Percentiles rank a stretch among this genome's conserved stretches.
Conservation (phyloP, 2,329 filamentous ascomycete species). For the Plectosphaerella plurivora region DNA sequence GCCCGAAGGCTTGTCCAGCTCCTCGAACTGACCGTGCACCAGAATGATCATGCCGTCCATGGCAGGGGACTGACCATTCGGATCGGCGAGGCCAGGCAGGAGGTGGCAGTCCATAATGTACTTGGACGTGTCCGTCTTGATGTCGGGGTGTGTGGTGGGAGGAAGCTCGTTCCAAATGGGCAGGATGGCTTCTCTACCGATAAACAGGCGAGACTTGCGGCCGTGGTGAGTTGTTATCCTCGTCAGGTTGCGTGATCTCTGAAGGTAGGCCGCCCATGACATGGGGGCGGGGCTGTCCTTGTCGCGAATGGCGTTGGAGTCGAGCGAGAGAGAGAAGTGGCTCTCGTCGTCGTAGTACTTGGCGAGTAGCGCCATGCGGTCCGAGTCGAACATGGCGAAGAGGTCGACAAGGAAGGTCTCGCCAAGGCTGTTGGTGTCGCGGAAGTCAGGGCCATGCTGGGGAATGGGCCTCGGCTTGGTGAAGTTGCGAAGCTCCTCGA, state of each 20-base stretch:
- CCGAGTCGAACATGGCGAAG: slow-evolving; percentile 67
- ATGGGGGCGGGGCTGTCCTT: slow-evolving; percentile 36
- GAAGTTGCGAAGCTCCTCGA: slow-evolving; percentile 49
- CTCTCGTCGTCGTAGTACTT: slow-evolving; percentile 74
- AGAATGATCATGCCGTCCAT: slow-evolving; percentile 70
- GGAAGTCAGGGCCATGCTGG: slow-evolving; percentile 62
- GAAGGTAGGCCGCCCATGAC: slow-evolving; percentile 72
- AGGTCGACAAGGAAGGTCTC: slow-evolving; percentile 73
- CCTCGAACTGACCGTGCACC: slow-evolving; percentile 81
- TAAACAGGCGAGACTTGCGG: slow-evolving; percentile 61
- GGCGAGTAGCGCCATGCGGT: slow-evolving; percentile 58
- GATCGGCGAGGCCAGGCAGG: slow-evolving; percentile 67
- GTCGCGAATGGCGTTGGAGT: slow-evolving; percentile 52
- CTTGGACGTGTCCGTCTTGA: slow-evolving; percentile 61
- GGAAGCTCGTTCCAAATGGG: slow-evolving; percentile 69
- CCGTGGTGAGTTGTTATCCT: slow-evolving; percentile 59
- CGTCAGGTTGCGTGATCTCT: slow-evolving; percentile 71
- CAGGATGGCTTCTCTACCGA: slow-evolving; percentile 60
- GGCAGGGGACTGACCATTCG: slow-evolving; percentile 51
- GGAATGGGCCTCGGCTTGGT: slow-evolving; percentile 54
- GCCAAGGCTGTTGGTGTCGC: slow-evolving; percentile 69
- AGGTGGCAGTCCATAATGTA: slow-evolving; percentile 82
- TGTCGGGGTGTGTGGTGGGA: slow-evolving; percentile 67
- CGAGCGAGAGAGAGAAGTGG: slow-evolving; percentile 71
- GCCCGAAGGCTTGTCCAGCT: slow-evolving; percentile 54